Evolutionary conservation across 2,329 filamentous ascomycete genomes (phyloP).

Genomic region (Stemphylium vesicarium): DNA sequence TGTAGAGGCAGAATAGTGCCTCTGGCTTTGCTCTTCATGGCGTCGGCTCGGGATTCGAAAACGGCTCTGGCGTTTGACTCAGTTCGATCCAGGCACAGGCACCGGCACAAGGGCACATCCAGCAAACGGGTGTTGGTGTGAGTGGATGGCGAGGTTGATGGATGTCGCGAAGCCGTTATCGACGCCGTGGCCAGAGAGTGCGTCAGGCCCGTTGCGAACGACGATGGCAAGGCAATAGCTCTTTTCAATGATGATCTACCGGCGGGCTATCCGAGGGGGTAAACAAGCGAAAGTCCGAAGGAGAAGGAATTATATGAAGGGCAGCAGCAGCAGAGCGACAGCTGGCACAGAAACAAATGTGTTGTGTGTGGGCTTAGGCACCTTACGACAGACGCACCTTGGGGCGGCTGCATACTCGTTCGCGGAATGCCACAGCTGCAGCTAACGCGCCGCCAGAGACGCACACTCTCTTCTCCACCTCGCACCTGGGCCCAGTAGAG

Average conservation of each 20-base stretch:
- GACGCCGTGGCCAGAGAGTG: conserved; percentile 18
- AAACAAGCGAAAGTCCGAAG: conserved; percentile 5
- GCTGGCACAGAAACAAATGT: conserved; percentile 9
- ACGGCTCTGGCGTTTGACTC: conserved; percentile 17
- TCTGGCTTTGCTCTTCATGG: conserved; percentile 40
- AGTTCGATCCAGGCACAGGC: conserved; percentile 2
- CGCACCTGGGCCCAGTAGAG: conserved; percentile 15
- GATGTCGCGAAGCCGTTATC: conserved; percentile 8
- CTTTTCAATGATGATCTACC: conserved; percentile 15
- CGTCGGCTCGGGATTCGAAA: conserved; percentile 18
- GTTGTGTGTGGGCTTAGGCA: conserved; percentile 13
- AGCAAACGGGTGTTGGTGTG: not conserved
- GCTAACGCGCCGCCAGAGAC: conserved; percentile 21
- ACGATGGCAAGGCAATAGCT: not conserved
- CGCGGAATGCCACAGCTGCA: conserved; percentile 28
- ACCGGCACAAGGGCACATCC: conserved; percentile 2
- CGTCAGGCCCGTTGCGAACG: conserved; percentile 19
- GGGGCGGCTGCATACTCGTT: conserved; percentile 29
- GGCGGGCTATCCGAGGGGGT: conserved; percentile 15
- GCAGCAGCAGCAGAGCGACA: conserved; percentile 1
- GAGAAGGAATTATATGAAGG: conserved; percentile 15
- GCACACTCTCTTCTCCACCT: conserved; percentile 16
- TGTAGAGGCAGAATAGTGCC: conserved; percentile 32
- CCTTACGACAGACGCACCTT: conserved; percentile 15
- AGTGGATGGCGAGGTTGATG: conserved; percentile 9